These are phyloP conservation scores for Tirmania nivea DNA, from an alignment of 495 filamentous ascomycete genomes.

Conservation along the genomic window DNA sequence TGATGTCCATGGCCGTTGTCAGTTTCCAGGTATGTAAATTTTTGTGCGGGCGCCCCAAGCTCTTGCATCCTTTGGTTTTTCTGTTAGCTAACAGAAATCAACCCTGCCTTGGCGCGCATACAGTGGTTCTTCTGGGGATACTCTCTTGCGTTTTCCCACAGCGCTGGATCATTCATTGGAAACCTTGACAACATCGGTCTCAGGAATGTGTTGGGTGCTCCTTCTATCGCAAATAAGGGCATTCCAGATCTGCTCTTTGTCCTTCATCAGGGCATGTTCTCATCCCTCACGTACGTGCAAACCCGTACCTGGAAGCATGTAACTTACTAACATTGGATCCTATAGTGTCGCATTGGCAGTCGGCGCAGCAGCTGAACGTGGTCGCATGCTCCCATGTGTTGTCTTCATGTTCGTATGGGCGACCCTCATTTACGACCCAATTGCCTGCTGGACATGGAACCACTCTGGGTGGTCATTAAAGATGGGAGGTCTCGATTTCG, in stretches of 20 bases:
- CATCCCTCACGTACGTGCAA: conserved; percentile 55
- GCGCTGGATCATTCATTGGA: conserved; percentile 63
- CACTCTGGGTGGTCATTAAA: conserved; percentile 57
- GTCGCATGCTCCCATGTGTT: conserved; percentile 80
- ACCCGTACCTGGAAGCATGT: neutral
- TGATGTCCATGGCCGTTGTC: conserved; percentile 80
- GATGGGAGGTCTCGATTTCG: conserved; percentile 83
- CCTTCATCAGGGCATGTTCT: conserved; percentile 97
- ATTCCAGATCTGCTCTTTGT: conserved; percentile 83
- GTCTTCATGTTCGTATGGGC: conserved; percentile 96
- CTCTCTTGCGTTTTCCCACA: conserved; percentile 77
- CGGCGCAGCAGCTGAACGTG: conserved; percentile 79
- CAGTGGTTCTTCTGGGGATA: conserved; percentile 98
- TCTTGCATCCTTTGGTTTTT: neutral
- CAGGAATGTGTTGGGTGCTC: conserved; percentile 52
- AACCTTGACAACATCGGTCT: conserved; percentile 73
- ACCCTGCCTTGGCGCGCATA: neutral
- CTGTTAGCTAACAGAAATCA: neutral
- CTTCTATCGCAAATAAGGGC: conserved; percentile 47
- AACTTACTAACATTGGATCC: neutral
- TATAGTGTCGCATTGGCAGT: conserved; percentile 66
- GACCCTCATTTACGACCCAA: conserved; percentile 82
- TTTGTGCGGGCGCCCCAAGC: no score
- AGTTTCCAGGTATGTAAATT: conserved; percentile 42
- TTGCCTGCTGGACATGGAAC: conserved; percentile 99